These are phyloP conservation scores for Flaveria robusta DNA, from an alignment of 129 eudicot species.

Conservation along the genomic window DNA sequence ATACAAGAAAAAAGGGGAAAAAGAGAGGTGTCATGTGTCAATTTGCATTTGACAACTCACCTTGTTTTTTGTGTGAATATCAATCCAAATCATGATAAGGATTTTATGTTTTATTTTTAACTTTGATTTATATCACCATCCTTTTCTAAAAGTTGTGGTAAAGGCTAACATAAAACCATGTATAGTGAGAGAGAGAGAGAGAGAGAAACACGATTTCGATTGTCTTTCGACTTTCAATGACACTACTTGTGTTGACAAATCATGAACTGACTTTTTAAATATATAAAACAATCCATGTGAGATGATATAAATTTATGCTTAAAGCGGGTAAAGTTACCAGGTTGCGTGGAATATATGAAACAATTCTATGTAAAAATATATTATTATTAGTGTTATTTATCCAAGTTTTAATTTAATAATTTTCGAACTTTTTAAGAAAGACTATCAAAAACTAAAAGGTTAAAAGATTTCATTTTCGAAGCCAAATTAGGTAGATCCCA, in stretches of 20 bases:
- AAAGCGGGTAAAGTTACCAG: too few species aligned
- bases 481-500: conserved; percentile 6
- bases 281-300: too few species aligned
- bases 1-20: conserved; percentile 11
- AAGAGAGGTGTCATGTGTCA: conserved; percentile 42
- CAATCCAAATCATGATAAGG: conserved; percentile 18
- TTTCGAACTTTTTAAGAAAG: neutral
- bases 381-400: neutral
- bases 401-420: neutral
- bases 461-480: neutral
- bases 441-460: neutral
- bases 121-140: neutral
- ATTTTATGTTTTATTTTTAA: neutral
- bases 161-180: neutral
- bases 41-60: conserved; percentile 57
- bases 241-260: too few species aligned
- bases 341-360: too few species aligned
- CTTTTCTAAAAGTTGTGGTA: neutral
- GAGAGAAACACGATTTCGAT: too few species aligned
- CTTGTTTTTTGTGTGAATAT: conserved; percentile 35
- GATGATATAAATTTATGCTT: too few species aligned
- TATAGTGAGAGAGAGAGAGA: too few species aligned
- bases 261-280: too few species aligned
- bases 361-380: neutral
- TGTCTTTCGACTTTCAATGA: too few species aligned